Evolutionary conservation across 495 filamentous ascomycete species (phyloP), one percentile per base, ranked within the genome.

Genomic region (Chaetomium cochliodes): DNA sequence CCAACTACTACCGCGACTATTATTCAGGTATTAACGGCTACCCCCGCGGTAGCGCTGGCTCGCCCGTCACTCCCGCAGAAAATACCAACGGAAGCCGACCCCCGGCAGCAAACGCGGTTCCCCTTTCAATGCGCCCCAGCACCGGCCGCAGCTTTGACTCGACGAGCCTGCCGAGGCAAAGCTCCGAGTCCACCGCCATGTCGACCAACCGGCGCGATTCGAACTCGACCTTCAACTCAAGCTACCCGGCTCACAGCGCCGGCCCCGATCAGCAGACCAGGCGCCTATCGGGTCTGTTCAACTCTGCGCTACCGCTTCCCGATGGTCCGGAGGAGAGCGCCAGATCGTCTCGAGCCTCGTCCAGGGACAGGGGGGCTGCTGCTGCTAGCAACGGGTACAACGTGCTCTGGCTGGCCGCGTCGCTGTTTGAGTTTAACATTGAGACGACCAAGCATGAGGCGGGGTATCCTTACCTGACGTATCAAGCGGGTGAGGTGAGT

Each of bases 401-500:
- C 33, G 74, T 85, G 5, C 78, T 99, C 33, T 99, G 97, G 81
- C 81, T 97, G 12, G 96, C 92, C 16, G 94, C 96, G 13, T 94
- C 90, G 68, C 82, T 98, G 18, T 98, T 96, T 72, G 92, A 97
- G 70, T 99, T 98, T 77, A 93, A 96, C 72, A 97, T 98, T 64
- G 90, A 93, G 66, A 90, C 89, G 33, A 88, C 90, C n/a, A 87
- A 94, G 65, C 86, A 88, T 52, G 96, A 98, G 78, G 96, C 90
- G 63, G 94, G 96, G 20, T 97, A 94, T 76, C 93, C 93, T 12
- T 99, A 98, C 76, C 78, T 99, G 69, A 96, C 90, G 50, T 99
- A 98, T 77, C 90, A 92, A 44, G 88, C 91, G 20, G 94, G 94
- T 44, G 93, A 96, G 78, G 87, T 89, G 72, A 57, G 84, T 77